Base-by-base conservation (phyloP, 257 asterid genomes). In the Nicotiana obtusifolia region DNA sequence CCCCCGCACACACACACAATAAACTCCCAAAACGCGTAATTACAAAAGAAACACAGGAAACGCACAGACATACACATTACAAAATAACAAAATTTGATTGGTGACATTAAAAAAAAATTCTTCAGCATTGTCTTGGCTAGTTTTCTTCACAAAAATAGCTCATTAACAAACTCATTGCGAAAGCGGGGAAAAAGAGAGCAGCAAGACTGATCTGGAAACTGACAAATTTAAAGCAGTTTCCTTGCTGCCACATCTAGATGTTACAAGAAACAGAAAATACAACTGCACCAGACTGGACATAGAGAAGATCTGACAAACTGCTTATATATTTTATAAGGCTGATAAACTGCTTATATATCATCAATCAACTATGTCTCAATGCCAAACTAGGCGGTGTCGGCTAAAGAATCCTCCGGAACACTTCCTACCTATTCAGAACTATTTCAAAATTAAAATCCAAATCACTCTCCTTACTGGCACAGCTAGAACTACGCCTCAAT, bases 211-310 rank as follows among this genome's bases (percentile, higher is more conserved):
- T 35, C n/a, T n/a, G 30, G 56, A 68, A 68, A n/a, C 30, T 4
- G 53, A 24, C 47, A 68, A 37, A 68, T 68, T 68, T 20, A n/a
- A 68, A 68, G 30, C 41, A 24, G 31, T 69, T 37, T 17, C 54
- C 19, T 69, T 69, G 56, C 77, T 5, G n/a, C 56, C 56, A 69
- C 78, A 20, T 31, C 10, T 41, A 69, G 3, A 69, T 20, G 78
- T 41, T 69, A 69, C 24, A 69, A 68, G 11, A 9, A 35, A 68
- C 56, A 19, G 31, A n/a, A 52, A 24, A 68, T 22, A 37, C 30
- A 68, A 68, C 77, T n/a, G 77, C 77, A 68, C 77, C 77, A 68
- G 26, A 66, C 76, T 33, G 37, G 52, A 33, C 19, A 31, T 17
- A 35, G 31, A 37, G 77, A 37, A 37, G 77, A 20, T 60, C 30